Conservation (phyloP, 1,139 yeast species). For the Suhomyces bolitotheri region DNA sequence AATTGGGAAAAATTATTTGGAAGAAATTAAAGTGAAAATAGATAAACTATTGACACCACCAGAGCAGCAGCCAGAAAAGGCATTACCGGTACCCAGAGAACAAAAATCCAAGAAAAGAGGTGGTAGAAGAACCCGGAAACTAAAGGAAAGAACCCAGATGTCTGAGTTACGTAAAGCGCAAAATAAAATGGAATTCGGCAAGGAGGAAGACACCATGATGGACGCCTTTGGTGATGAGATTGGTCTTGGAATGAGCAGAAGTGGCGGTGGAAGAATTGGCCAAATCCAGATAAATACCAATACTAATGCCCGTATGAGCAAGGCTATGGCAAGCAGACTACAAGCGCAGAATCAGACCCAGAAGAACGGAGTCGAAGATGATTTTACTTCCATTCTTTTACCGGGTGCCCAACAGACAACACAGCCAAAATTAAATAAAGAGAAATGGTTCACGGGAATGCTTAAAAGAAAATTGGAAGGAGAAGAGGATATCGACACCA, state of each 20-base stretch:
- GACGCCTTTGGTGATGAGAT: slow-evolving; percentile 78
- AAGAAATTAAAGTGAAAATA: slow-evolving; percentile 62
- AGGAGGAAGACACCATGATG: slow-evolving; percentile 60
- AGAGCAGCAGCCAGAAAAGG: slow-evolving; percentile 63
- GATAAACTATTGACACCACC: slow-evolving; percentile 82
- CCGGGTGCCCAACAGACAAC: slow-evolving; percentile 1
- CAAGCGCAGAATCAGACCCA: slow-evolving; percentile 14
- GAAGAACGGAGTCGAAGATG: slow-evolving; percentile 10
- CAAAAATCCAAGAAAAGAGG: slow-evolving; percentile 81
- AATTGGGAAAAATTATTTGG: slow-evolving; percentile 57
- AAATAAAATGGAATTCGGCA: slow-evolving; percentile 81
- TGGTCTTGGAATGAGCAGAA: slow-evolving; percentile 74
- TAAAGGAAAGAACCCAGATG: slow-evolving; percentile 77
- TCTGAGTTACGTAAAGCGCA: slow-evolving; percentile 83
- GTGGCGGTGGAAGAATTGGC: slow-evolving; percentile 32
- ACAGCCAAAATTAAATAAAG: slow-evolving; percentile 5
- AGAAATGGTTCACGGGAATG: slow-evolving; percentile 27
- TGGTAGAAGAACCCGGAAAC: slow-evolving; percentile 76
- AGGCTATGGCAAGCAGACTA: slow-evolving; percentile 51
- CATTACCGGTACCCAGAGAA: slow-evolving; percentile 83
- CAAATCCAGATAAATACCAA: slow-evolving; percentile 40
- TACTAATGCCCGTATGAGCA: slow-evolving; percentile 55
- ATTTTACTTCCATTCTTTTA: slow-evolving; percentile 8
- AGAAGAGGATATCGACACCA: slow-evolving; percentile 1
- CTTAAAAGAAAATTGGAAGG: slow-evolving; percentile 15